Conservation (phyloP, 306 rosid species). For the Rosa chinensis region DNA sequence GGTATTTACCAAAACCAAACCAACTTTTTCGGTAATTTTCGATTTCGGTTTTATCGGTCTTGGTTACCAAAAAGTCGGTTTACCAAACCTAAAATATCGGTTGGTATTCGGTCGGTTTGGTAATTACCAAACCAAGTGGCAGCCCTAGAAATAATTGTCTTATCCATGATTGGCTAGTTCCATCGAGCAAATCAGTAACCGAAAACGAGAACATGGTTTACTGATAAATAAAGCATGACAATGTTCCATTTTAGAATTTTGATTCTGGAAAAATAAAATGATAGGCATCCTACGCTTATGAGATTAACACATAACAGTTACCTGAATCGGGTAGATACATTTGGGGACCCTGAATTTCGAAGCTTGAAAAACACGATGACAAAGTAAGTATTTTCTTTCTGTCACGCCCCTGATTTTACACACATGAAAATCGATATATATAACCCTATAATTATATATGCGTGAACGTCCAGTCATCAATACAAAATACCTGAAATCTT, state of each 20-base stretch:
- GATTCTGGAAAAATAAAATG: not conserved
- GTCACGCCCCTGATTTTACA: too few relatives aligned
- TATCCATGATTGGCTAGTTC: not conserved
- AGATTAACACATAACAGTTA: constrained; percentile 32
- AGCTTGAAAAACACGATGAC: constrained; percentile 67
- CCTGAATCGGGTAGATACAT: constrained; percentile 93
- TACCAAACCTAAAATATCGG: too few relatives aligned
- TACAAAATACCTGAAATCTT: too few relatives aligned
- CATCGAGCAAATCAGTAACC: not conserved
- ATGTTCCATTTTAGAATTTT: not conserved
- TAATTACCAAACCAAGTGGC: too few relatives aligned
- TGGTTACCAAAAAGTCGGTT: too few relatives aligned
- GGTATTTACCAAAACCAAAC: too few relatives aligned
- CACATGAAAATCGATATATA: too few relatives aligned
- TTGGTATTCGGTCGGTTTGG: too few relatives aligned
- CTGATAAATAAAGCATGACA: not conserved
- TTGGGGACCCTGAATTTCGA: constrained; percentile 89
- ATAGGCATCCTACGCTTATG: not conserved
- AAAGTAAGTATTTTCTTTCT: constrained; percentile 32
- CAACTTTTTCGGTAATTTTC: too few relatives aligned
- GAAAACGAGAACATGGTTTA: not conserved
- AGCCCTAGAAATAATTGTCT: not conserved
- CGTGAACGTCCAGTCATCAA: too few relatives aligned
- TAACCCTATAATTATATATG: too few relatives aligned
- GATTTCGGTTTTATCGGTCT: too few relatives aligned